A percentile compares a stretch with the other conserved stretches of the same genome.
These are phyloP conservation scores for Endothia cerciana DNA, from an alignment of 2,329 filamentous ascomycete species.

Conservation along the genomic window DNA sequence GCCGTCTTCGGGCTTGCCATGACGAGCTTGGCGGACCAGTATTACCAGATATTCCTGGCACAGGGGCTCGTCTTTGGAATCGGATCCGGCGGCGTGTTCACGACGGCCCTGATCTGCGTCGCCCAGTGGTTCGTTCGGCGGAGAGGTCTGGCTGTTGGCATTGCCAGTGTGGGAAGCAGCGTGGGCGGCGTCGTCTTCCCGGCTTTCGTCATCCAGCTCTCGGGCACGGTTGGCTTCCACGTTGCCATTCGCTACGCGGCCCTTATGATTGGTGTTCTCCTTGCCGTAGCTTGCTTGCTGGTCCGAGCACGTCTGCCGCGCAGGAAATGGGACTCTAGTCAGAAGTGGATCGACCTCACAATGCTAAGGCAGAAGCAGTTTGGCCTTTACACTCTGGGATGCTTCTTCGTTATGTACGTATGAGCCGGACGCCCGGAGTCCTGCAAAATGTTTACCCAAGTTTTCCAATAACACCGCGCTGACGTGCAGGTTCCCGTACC, in stretches of 20 bases:
- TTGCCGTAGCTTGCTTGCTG: slow-evolving; percentile 28
- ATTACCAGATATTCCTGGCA: slow-evolving; percentile 31
- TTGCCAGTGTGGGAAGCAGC: slow-evolving; percentile 25
- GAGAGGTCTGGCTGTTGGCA: slow-evolving; percentile 28
- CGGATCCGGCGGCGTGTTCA: slow-evolving; percentile 29
- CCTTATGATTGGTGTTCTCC: slow-evolving; percentile 26
- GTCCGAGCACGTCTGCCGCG: slow-evolving; percentile 35
- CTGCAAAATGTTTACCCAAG: too few relatives aligned
- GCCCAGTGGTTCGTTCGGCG: slow-evolving; percentile 30
- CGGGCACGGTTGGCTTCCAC: slow-evolving; percentile 16
- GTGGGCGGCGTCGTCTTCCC: slow-evolving; percentile 33
- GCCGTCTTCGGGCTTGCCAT: slow-evolving; percentile 30
- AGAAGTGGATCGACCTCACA: slow-evolving; percentile 35
- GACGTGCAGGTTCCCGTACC: too few relatives aligned
- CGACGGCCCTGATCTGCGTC: slow-evolving; percentile 20
- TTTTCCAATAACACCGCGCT: too few relatives aligned
- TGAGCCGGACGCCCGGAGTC: too few relatives aligned
- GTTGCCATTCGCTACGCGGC: slow-evolving; percentile 21
- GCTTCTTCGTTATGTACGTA: too few relatives aligned
- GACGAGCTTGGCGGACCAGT: slow-evolving; percentile 29
- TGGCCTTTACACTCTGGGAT: slow-evolving; percentile 34
- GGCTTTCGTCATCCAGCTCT: slow-evolving; percentile 23
- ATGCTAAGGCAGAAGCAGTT: slow-evolving; percentile 36
- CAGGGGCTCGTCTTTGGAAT: slow-evolving; percentile 28
- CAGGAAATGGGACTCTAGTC: slow-evolving; percentile 36